Base-by-base conservation (phyloP, 371 early-diverging fungal genomes). In the Smittium culicis region DNA sequence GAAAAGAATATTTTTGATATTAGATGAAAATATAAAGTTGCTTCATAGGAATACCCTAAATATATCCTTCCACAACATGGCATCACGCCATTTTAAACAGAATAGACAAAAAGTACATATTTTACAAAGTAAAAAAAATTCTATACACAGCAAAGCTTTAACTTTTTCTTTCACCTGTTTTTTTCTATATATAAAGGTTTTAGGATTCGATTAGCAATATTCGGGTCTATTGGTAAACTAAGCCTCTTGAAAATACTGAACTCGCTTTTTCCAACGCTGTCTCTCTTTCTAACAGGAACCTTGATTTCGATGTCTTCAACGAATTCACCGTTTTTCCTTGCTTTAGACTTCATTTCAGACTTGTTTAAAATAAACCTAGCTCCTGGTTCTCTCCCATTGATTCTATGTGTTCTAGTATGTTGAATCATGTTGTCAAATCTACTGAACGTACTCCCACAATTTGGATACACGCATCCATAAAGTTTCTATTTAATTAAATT, bases 361-460 rank as follows among this genome's bases (percentile, higher is more conserved):
- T 59, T 59, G 63, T 63, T 63, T 14, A 63, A n/a, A 30, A 63
- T 63, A 2, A 24, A 11, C 1, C n/a, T 5, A 2, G 63, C 63
- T 2, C 63, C 33, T n/a, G n/a, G 17, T 11, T 17, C n/a, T 32
- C 8, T 57, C 17, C 77, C 78, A 25, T 72, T 74, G 58, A 69
- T 33, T 32, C 57, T 75, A 66, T 89, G 91, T 28, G 89, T 88
- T 11, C 88, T 85, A 72, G 87, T 89, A 68, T 92, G 92, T 70
- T 92, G 91, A 86, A 89, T 87, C 90, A 90, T 92, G 68, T 91
- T 89, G 74, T 90, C 92, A 67, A 89, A 88, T 58, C 96, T 83
- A 58, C 91, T 88, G 74, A 95, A 93, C 54, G 83, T 80, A 69
- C 88, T 88, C 54, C 83, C 79, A 71, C 96, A 95, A 2, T 83